Evolutionary conservation across 208 protist genomes (phyloP), one percentile per base, ranked within the genome.

Genomic region (Trypanosoma melophagium): DNA sequence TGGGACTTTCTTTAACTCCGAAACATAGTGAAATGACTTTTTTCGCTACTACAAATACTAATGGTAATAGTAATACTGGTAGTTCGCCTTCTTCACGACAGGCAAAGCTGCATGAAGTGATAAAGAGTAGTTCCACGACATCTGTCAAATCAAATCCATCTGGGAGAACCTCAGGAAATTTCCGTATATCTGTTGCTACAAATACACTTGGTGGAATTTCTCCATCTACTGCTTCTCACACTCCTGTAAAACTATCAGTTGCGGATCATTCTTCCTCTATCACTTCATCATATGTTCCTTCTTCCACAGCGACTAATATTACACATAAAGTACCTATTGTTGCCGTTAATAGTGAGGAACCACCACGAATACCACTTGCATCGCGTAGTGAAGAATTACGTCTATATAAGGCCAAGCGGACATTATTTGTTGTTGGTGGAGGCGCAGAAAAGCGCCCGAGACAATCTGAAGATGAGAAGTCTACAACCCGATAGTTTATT

Each of bases 351-450:
- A 21, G 42, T 7, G 47, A 51, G n/a, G 57, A 59, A 41, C 5
- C 1, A 7, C 4, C 64, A 21, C 45, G 21, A 17, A n/a, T 71
- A 12, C n/a, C n/a, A 8, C 56, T 50, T 8, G 17, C 47, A 25
- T 47, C 70, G 25, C 70, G 62, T 13, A 40, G 44, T 44, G 70
- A 76, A 16, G 70, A 66, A 54, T 42, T 76, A 28, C 70, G 70
- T 31, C 22, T 40, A 42, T 76, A 76, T 41, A 76, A 76, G 38
- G 38, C 70, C 2, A 41, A 62, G 16, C 40, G 70, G 35, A 76
- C 70, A 10, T 55, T 59, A 59, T 76, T 76, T 45, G 65, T 22
- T 14, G 7, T 69, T 21, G 52, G 19, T 24, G 54, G 25, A 45
- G 40, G 52, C 7, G 35, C 24, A 12, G 57, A 59, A 52, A 76